These are phyloP conservation scores for Backusella tuberculispora DNA, from an alignment of 192 early-diverging fungal genomes.

Conservation along the genomic window DNA sequence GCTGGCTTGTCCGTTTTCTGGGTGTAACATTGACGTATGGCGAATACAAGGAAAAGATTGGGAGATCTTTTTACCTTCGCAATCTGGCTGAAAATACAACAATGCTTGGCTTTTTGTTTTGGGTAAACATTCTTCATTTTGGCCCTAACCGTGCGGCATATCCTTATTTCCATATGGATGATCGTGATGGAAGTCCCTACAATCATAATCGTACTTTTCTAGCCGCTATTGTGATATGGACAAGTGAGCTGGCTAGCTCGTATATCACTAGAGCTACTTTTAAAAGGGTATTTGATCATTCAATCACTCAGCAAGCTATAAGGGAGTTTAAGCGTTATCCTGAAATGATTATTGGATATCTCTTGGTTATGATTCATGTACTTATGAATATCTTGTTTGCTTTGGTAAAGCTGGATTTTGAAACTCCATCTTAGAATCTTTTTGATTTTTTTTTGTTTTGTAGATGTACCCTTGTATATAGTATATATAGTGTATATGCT, in stretches of 20 bases:
- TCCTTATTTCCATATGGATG: conserved; percentile 72
- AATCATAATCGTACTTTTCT: conserved; percentile 60
- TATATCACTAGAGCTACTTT: conserved; percentile 68
- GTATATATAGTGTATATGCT: neutral
- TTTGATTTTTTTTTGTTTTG: neutral
- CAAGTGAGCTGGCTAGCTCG: conserved; percentile 65
- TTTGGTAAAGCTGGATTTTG: conserved; percentile 61
- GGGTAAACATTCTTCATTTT: conserved; percentile 71
- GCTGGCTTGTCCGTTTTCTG: conserved; percentile 51
- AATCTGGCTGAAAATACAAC: conserved; percentile 80
- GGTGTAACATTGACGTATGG: conserved; percentile 67
- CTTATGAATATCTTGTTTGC: conserved; percentile 73
- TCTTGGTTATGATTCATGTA: conserved; percentile 73
- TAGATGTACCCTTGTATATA: neutral
- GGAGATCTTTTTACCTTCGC: conserved; percentile 70
- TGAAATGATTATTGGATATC: conserved; percentile 65
- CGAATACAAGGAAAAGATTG: conserved; percentile 68
- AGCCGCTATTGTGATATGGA: conserved; percentile 67
- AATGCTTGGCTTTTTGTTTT: conserved; percentile 74
- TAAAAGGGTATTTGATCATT: conserved; percentile 54
- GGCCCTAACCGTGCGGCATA: conserved; percentile 71
- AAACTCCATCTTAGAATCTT: neutral
- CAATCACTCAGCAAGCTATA: conserved; percentile 66
- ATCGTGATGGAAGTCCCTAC: conserved; percentile 48
- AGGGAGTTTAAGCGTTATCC: conserved; percentile 71